phyloP scores from a whole-genome alignment of 2,329 filamentous ascomycete genomes.

The Botrytis hyacinthi region DNA sequence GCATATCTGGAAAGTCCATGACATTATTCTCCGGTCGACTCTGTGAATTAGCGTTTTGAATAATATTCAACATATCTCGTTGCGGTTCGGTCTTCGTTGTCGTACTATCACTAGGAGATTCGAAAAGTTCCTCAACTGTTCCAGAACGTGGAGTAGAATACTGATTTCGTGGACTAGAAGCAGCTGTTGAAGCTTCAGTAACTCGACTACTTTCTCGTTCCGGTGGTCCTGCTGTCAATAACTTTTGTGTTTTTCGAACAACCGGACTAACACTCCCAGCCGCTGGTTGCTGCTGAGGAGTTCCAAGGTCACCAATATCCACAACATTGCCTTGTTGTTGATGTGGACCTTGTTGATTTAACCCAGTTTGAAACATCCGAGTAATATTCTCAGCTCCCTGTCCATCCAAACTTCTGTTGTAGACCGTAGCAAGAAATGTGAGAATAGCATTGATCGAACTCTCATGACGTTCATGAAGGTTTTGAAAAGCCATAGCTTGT shows the following conservation, averaged over 20 bases:
- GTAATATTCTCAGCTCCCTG: constrained; percentile 75
- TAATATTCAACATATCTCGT: constrained; percentile 63
- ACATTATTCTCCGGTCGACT: constrained; percentile 37
- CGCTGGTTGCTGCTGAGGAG: constrained; percentile 27
- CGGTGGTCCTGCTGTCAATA: constrained; percentile 38
- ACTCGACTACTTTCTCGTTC: constrained; percentile 1
- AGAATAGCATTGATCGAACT: constrained; percentile 99
- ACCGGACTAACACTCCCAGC: constrained; percentile 34
- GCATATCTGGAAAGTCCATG: constrained; percentile 54
- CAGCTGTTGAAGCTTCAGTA: constrained; percentile 29
- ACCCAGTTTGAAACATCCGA: constrained; percentile 77
- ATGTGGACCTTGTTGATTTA: constrained; percentile 56
- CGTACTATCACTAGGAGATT: constrained; percentile 48
- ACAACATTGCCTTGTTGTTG: constrained; percentile 56
- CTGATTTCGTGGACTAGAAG: constrained; percentile 35
- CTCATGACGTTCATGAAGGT: constrained; percentile 91
- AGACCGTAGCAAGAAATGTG: constrained; percentile 94
- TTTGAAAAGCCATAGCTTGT: constrained; percentile 85
- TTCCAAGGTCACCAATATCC: constrained; percentile 56
- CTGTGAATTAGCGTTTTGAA: constrained; percentile 62
- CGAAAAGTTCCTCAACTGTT: constrained; percentile 60
- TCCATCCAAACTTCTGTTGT: constrained; percentile 87
- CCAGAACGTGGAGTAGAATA: constrained; percentile 44
- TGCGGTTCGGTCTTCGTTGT: constrained; percentile 57
- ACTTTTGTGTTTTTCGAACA: constrained; percentile 33